A percentile compares a stretch with the other conserved stretches of the same genome.
Conservation (phyloP, 208 protist species). For the Porcisia deanei region DNA sequence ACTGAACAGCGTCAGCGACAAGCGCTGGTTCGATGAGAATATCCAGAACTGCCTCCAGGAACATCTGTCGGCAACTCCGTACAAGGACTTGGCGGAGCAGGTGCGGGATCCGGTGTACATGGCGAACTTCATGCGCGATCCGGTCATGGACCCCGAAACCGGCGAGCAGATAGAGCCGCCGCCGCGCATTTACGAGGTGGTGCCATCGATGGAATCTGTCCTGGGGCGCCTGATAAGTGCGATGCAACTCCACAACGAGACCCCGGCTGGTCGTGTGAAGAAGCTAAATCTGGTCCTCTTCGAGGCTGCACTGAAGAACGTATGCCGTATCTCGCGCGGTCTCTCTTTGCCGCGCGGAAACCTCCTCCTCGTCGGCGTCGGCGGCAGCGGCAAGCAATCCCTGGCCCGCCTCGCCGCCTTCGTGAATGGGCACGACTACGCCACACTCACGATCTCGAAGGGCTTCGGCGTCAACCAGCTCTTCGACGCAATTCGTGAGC, state of each 20-base stretch:
- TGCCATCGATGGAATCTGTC: slow-evolving; percentile 83
- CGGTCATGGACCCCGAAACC: slow-evolving; percentile 89
- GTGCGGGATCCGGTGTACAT: slow-evolving; percentile 89
- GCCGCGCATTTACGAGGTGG: slow-evolving; percentile 95
- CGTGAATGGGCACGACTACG: slow-evolving; percentile 88
- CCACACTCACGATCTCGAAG: slow-evolving; percentile 92
- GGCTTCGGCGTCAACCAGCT: slow-evolving; percentile 94
- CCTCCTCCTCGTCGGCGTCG: slow-evolving; percentile 94
- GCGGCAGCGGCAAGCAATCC: slow-evolving; percentile 94
- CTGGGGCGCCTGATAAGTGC: slow-evolving; percentile 68
- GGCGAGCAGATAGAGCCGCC: slow-evolving; percentile 90
- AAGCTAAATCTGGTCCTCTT: slow-evolving; percentile 96
- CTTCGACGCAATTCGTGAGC: slow-evolving; percentile 93
- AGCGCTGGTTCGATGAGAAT: slow-evolving; percentile 94
- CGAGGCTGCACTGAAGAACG: slow-evolving; percentile 95
- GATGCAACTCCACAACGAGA: slow-evolving; percentile 92
- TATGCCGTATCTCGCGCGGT: slow-evolving; percentile 93
- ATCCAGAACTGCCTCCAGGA: slow-evolving; percentile 86
- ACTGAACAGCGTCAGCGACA: slow-evolving; percentile 94
- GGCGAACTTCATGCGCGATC: slow-evolving; percentile 95
- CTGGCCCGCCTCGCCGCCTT: slow-evolving; percentile 90
- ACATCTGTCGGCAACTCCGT: slow-evolving; percentile 74
- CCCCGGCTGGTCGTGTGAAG: slow-evolving; percentile 74
- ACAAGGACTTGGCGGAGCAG: slow-evolving; percentile 82
- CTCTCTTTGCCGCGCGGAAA: slow-evolving; percentile 93